Evolutionary conservation across 2,329 filamentous ascomycete species (phyloP).

Genomic region (Hysterium pulicare): DNA sequence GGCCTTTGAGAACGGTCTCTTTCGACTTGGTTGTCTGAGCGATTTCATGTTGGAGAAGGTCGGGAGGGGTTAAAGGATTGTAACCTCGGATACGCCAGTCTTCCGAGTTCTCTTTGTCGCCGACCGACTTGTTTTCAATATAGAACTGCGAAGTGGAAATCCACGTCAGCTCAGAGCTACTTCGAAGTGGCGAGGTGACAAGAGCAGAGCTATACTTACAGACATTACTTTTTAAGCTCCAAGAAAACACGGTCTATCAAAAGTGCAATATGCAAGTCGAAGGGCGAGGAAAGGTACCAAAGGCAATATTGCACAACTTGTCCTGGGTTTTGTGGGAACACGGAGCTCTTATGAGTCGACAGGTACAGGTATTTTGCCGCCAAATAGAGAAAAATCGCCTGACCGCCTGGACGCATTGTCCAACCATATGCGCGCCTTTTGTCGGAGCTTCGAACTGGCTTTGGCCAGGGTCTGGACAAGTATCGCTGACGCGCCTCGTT

Average conservation of each 20-base stretch:
- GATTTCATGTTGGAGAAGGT: slow-evolving; percentile 94
- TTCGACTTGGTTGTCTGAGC: slow-evolving; percentile 51
- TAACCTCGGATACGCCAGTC: slow-evolving; percentile 68
- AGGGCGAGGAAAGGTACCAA: no score
- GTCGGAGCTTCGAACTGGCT: no score
- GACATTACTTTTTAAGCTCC: no score
- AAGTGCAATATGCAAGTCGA: not conserved
- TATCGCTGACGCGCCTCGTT: no score
- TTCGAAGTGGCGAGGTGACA: slow-evolving; percentile 6
- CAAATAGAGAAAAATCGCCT: no score
- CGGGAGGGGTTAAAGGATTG: slow-evolving; percentile 88
- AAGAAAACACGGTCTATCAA: not conserved
- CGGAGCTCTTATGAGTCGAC: not conserved
- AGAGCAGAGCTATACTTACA: slow-evolving; percentile 1
- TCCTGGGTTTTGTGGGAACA: no score
- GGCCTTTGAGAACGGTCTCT: slow-evolving; percentile 56
- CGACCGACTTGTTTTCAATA: slow-evolving; percentile 49
- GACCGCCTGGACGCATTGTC: no score
- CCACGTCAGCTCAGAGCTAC: slow-evolving; percentile 12
- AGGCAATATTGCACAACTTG: no score
- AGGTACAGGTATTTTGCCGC: no score
- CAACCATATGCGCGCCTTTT: no score
- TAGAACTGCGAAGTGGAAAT: slow-evolving; percentile 46
- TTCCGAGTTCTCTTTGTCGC: slow-evolving; percentile 48
- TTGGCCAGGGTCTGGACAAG: no score